phyloP scores from a whole-genome alignment of 1,284 basidiomycete genomes.

The Sanghuangporus baumii region DNA sequence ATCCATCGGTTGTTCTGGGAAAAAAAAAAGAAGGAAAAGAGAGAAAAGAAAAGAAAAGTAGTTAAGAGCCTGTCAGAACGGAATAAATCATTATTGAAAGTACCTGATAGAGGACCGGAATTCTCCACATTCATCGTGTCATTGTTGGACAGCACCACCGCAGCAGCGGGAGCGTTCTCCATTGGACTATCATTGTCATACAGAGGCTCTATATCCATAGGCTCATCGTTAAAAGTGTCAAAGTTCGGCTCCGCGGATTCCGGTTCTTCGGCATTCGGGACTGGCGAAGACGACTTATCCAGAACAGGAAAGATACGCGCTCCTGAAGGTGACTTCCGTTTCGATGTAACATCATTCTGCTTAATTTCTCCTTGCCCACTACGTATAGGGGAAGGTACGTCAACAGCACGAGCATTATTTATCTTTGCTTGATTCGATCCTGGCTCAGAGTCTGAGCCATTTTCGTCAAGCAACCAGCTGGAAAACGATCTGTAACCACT shows the following conservation, averaged over 20 bases:
- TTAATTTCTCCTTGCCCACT: background rate
- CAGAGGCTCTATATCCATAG: background rate
- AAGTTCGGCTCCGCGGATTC: background rate
- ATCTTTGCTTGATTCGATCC: background rate
- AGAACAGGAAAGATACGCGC: background rate
- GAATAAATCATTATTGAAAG: background rate
- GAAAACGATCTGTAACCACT: background rate
- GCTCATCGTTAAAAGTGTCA: background rate
- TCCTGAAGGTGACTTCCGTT: background rate
- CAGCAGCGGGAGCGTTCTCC: background rate
- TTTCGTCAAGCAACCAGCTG: too few species aligned
- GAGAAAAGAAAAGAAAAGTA: background rate
- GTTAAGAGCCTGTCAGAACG: too few species aligned
- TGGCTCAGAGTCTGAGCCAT: too few species aligned
- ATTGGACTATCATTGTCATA: background rate
- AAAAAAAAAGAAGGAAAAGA: background rate
- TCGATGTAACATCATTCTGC: background rate
- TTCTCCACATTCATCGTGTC: background rate
- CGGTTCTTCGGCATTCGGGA: background rate
- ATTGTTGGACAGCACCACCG: background rate
- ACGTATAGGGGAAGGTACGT: background rate
- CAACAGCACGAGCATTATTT: background rate
- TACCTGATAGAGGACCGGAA: background rate
- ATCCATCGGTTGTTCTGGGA: background rate
- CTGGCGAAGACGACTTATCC: background rate